Evolutionary conservation across 1,284 basidiomycete species (phyloP), one percentile per base, ranked within the genome.

Genomic region (Vanrija sp.): DNA sequence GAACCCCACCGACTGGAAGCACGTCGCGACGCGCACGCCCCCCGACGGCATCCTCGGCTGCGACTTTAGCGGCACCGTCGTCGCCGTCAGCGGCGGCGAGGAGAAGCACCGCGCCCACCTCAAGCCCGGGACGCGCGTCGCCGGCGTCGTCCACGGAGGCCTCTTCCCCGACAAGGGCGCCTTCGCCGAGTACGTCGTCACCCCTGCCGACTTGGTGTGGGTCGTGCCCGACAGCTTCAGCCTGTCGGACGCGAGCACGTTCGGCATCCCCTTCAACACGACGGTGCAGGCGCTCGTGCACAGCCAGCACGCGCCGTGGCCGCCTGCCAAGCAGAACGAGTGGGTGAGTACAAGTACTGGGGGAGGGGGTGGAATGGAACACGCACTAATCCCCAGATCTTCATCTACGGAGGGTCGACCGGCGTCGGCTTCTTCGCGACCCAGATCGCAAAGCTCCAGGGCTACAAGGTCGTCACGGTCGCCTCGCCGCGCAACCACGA

Each of bases 141-240:
- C 77, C 4, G 79, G 78, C 10, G 73, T 76, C 49, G 77, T 81
- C 7, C 77, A 79, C 58, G 80, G 79, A 27, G 75, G 75, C 36
- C 55, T 68, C 49, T 66, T 76, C 63, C 68, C 57, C 6, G 59
- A 64, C 55, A 57, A 51, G 41, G 75, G 75, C 55, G 68, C 75
- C 8, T 75, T 70, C 57, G 75, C 77, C 7, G 72, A 81, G 60
- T 80, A 78, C 61, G 60, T 77, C 46, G 72, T 71, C 57, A 64
- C 57, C n/a, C 56, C 60, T 6, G 49, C 43, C 31, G 59, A 69
- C 45, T 37, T 66, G 37, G 22, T 49, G n/a, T 66, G 60, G 47
- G 58, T 57, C 16, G 59, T 69, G 10, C 63, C 67, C 36, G 62
- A 62, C 19, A 31, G 39, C 18, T 12, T 62, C 22, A 60, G 61